Evolutionary conservation across 2,329 filamentous ascomycete genomes (phyloP), one percentile per base, ranked within the genome.

Genomic region (Cladosporium sp.): DNA sequence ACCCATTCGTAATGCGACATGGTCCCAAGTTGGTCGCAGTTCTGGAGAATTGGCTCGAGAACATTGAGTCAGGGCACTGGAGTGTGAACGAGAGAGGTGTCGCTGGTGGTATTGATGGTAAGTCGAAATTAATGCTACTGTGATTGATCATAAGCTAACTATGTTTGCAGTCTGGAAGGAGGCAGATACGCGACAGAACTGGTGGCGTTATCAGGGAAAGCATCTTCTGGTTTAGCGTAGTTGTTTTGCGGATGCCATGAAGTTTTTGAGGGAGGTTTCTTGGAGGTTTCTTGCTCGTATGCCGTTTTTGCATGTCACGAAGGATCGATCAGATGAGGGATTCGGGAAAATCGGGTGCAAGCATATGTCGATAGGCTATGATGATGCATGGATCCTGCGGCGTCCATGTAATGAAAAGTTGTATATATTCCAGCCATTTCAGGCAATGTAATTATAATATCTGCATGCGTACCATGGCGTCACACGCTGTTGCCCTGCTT

Each of bases 61-160:
- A 75, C 63, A 69, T 76, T 14, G 71, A 75, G 63, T 72, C 67
- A 39, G 74, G 74, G 39, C 73, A 75, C 63, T 76, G 74, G 74
- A 69, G 61, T 32, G 71, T 75, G 16, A 74, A 76, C 63, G 68
- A 68, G 51, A 70, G 70, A 60, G 74, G 74, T 7, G 74, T 75
- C 2, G 67, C 69, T 58, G 74, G 74, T 18, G 73, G 73, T 2
- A 68, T 76, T 23, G 73, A 72, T n/a, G 67, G 69, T 46, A 23
- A 56, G 60, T 63, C 18, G 3, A 30, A 10, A 32, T 3, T 8
- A 23, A 3, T 28, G 6, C 23, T 57, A 13, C 11, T 23, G 25
- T 26, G 11, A 23, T 39, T 39, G 32, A 32, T 26, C 58, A 46
- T 13, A 7, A 7, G 46, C 43, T 61, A 51, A 51, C 60, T 25